phyloP scores from a whole-genome alignment of 345 rosid genomes.

The Lagerstroemia speciosa region DNA sequence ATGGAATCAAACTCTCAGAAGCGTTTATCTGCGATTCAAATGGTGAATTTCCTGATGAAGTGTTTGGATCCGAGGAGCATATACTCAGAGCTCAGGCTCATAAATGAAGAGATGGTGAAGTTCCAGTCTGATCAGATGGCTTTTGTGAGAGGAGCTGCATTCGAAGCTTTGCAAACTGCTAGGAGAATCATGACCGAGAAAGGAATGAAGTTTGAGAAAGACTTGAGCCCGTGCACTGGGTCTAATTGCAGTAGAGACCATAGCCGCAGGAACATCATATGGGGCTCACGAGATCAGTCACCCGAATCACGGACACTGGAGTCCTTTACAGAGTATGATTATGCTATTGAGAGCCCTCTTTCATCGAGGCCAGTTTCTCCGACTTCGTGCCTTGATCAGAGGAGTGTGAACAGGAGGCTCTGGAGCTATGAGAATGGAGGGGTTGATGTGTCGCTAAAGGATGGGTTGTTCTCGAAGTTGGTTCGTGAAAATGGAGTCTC shows the following conservation, averaged over 20 bases:
- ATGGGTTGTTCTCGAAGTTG: constrained; percentile 60
- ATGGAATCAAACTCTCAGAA: constrained; percentile 77
- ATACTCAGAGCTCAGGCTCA: constrained; percentile 58
- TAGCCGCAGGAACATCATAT: constrained; percentile 16
- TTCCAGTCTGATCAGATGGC: constrained; percentile 83
- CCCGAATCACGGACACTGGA: constrained; percentile 78
- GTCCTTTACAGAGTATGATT: constrained; percentile 46
- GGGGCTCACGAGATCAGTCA: constrained; percentile 26
- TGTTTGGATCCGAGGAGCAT: constrained; percentile 70
- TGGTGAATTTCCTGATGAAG: constrained; percentile 88
- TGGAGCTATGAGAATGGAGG: constrained; percentile 49
- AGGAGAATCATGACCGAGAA: constrained; percentile 48
- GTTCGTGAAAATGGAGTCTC: constrained; percentile 26
- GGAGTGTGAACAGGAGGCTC: constrained; percentile 60
- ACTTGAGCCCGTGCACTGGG: constrained; percentile 50
- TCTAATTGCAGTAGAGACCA: constrained; percentile 47
- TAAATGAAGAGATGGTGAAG: constrained; percentile 72
- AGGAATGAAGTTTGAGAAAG: constrained; percentile 47
- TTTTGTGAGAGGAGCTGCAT: constrained; percentile 83
- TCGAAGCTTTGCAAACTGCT: constrained; percentile 76
- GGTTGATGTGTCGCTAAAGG: constrained; percentile 60
- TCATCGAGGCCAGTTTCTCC: constrained; percentile 35
- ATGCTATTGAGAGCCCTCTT: constrained; percentile 47
- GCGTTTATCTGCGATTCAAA: constrained; percentile 71
- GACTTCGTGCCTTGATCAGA: constrained; percentile 29